Evolutionary conservation across 2,329 filamentous ascomycete species (phyloP).

Genomic region (Aureobasidium uvarum): DNA sequence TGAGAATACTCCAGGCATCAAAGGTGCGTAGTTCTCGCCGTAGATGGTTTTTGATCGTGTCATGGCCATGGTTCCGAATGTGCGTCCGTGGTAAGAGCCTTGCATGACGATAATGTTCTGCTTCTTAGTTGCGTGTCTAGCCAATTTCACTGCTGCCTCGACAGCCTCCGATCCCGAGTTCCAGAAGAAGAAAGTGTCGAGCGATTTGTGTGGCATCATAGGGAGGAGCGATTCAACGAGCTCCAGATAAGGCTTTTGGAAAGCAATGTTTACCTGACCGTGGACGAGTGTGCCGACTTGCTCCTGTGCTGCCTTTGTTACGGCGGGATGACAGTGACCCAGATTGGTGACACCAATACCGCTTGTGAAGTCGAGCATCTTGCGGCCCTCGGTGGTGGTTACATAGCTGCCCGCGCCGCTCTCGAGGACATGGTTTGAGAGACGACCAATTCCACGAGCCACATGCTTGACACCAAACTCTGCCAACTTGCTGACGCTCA

Average conservation of each 20-base stretch:
- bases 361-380: slow-evolving; percentile 39
- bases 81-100: slow-evolving; percentile 42
- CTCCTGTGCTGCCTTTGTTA: slow-evolving; percentile 40
- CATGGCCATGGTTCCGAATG: slow-evolving; percentile 41
- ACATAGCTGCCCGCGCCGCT: slow-evolving; percentile 38
- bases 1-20: slow-evolving; percentile 43
- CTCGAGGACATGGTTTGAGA: slow-evolving; percentile 36
- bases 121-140: slow-evolving; percentile 41
- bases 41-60: slow-evolving; percentile 42
- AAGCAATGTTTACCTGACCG: slow-evolving; percentile 45
- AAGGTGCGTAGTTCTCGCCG: slow-evolving; percentile 36
- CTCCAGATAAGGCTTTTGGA: slow-evolving; percentile 42
- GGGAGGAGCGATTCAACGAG: slow-evolving; percentile 39
- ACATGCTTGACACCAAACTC: slow-evolving; percentile 29
- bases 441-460: slow-evolving; percentile 29
- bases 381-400: slow-evolving; percentile 35
- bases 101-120: slow-evolving; percentile 44
- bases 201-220: slow-evolving; percentile 40
- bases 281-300: slow-evolving; percentile 43
- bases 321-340: slow-evolving; percentile 41
- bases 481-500: slow-evolving; percentile 29
- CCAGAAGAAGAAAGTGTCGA: slow-evolving; percentile 46
- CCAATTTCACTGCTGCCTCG: slow-evolving; percentile 42
- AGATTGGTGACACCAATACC: slow-evolving; percentile 41
- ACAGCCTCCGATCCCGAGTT: slow-evolving; percentile 42